A percentile compares a stretch with the other conserved stretches of the same genome.
Evolutionary conservation across 371 early-diverging fungal species (phyloP).

Genomic region (Dichotomocladium elegans): DNA sequence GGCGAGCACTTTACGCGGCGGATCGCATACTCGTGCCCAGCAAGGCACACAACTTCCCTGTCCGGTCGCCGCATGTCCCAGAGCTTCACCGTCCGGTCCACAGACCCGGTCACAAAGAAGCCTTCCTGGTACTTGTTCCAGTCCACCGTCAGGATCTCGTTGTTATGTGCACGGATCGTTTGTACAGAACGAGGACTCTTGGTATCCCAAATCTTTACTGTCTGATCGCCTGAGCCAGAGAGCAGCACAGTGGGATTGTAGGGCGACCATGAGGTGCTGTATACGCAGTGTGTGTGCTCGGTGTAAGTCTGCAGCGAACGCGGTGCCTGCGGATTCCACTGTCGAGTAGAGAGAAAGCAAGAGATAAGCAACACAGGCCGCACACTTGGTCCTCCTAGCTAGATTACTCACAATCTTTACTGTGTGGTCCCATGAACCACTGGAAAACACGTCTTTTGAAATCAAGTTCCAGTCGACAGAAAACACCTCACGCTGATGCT

Average conservation of each 20-base stretch:
- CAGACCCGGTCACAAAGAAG: conserved; percentile 80
- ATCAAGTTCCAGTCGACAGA: conserved; percentile 91
- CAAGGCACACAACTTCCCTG: conserved; percentile 62
- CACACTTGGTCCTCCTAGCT: no score
- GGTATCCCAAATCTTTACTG: conserved; percentile 88
- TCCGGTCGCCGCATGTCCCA: conserved; percentile 87
- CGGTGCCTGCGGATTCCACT: conserved; percentile 87
- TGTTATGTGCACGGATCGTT: conserved; percentile 82
- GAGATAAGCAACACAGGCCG: no score
- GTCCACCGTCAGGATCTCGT: conserved; percentile 86
- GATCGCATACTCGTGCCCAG: conserved; percentile 90
- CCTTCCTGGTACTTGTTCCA: conserved; percentile 93
- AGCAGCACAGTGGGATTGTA: conserved; percentile 74
- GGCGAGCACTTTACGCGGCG: conserved; percentile 89
- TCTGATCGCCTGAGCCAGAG: conserved; percentile 86
- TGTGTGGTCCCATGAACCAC: conserved; percentile 92
- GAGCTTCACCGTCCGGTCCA: conserved; percentile 81
- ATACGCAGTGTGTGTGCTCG: conserved; percentile 88
- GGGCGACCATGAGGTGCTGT: conserved; percentile 86
- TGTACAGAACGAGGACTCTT: conserved; percentile 60
- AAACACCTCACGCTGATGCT: conserved; percentile 91
- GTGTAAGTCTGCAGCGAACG: conserved; percentile 78
- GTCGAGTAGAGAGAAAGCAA: no score
- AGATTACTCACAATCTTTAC: conserved; percentile 77
- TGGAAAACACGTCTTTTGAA: conserved; percentile 80